These are phyloP conservation scores for Mycena indigotica DNA, from an alignment of 768 basidiomycete genomes.

Conservation along the genomic window DNA sequence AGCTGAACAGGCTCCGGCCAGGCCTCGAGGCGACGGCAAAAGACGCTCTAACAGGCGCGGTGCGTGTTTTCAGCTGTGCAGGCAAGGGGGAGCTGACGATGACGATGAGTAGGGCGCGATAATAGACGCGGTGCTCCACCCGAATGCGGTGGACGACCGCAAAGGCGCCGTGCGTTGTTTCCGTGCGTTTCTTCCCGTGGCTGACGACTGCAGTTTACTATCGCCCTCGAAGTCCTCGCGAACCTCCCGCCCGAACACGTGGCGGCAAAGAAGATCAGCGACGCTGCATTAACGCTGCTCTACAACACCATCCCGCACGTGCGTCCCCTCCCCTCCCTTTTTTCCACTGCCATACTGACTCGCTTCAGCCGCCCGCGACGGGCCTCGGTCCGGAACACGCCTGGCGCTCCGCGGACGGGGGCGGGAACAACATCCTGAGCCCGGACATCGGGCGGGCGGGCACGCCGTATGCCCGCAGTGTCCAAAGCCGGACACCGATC, in stretches of 20 bases:
- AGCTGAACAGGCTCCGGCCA: slow-evolving; percentile 24
- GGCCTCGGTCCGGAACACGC: slow-evolving; percentile 36
- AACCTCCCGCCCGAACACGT: slow-evolving; percentile 23
- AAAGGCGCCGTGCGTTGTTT: slow-evolving; percentile 31
- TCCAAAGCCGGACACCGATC: slow-evolving; percentile 44
- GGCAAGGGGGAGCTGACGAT: background rate
- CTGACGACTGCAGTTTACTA: slow-evolving; percentile 28
- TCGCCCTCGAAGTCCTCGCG: slow-evolving; percentile 32
- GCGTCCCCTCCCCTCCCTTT: slow-evolving; percentile 34
- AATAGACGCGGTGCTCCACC: slow-evolving; percentile 30
- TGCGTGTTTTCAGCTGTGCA: background rate
- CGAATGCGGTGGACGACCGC: slow-evolving; percentile 47
- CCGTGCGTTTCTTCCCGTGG: background rate
- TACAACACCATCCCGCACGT: slow-evolving; percentile 64
- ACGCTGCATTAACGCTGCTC: slow-evolving; percentile 39
- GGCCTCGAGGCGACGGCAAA: slow-evolving; percentile 26
- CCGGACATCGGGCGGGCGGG: slow-evolving; percentile 54
- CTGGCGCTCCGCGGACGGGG: slow-evolving; percentile 53
- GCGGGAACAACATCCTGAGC: slow-evolving; percentile 47
- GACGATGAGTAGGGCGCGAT: slow-evolving; percentile 30
- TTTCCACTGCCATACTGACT: slow-evolving; percentile 5
- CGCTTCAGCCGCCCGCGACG: slow-evolving; percentile 33
- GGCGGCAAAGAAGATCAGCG: slow-evolving; percentile 25
- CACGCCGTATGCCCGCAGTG: slow-evolving; percentile 55
- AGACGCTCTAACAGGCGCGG: slow-evolving; percentile 27